Evolutionary conservation across 768 basidiomycete species (phyloP), one percentile per base, ranked within the genome.

Genomic region (Pisolithus microcarpus): DNA sequence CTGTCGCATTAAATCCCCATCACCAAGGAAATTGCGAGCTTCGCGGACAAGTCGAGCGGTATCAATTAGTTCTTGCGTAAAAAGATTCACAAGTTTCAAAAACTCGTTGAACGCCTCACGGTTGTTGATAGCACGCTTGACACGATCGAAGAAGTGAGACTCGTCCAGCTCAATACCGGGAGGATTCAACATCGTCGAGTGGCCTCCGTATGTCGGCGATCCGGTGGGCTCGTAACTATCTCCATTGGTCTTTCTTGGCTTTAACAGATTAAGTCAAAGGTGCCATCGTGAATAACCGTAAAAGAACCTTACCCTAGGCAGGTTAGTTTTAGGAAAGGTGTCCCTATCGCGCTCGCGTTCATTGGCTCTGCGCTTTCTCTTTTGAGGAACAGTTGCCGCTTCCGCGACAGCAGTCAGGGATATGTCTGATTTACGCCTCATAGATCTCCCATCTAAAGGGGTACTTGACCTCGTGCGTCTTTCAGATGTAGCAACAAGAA

Each of bases 41-140:
- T 94, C 87, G 56, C 87, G 82, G 44, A 98, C 77, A 8, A 98
- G 78, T 15, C 85, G 81, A 23, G 83, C 79, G 2, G 84, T 81
- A 60, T 97, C 93, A 58, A 99, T 95, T 61, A 90, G 82, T 53
- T 93, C 91, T 63, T 95, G 91, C 2, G 91, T 88, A 62, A 93
- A 99, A 2, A 99, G 76, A 66, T 98, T 97, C 58, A 97, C 79
- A 42, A 98, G 73, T 63, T 93, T 96, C 54, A 99, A 72, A 69
- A 99, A 98, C 68, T 98, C 96, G 65, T 93, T 91, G 69, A 87
- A 91, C 1, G 82, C 80, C 44, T 90, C 87, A 11, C 84, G 76
- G 55, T 77, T 83, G 50, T 85, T 83, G 40, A 91, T 70, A 1
- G 78, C 74, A 15, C 79, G 80, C 59, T 83, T 85, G 45, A 97